Base-by-base conservation (phyloP, 2,329 filamentous ascomycete species). In the Fusarium cicatricum region DNA sequence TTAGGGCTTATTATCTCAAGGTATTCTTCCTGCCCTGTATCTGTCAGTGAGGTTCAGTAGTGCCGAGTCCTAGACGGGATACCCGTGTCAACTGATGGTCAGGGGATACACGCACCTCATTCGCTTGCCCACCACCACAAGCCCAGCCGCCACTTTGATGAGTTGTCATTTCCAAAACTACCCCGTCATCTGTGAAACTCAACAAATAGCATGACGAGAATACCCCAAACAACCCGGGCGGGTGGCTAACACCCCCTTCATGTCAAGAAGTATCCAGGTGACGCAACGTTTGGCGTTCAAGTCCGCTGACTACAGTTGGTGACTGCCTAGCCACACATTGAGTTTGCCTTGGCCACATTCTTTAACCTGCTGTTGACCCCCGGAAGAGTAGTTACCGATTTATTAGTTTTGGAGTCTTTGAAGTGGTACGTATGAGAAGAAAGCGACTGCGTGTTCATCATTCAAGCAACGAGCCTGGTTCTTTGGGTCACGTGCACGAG, bases 231-330 rank as follows among this genome's bases (percentile, higher is more conserved):
- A 36, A 40, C 39, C 54, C 44, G 41, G 48, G 53, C 53, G 50
- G 58, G 44, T 44, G 21, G 34, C 33, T 44, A 49, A 31, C 38
- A 26, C n/a, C 15, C 11, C 55, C 56, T 63, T 50, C 42, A 26
- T 42, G 21, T 26, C 9, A 14, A 15, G 17, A 26, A 21, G 40
- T 40, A 26, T 52, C 40, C 59, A 60, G 63, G 59, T 62, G 59
- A 62, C 45, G 55, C 50, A 62, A 52, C 21, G 16, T 26, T 26
- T 43, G 29, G 42, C 52, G 23, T 12, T 14, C 26, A 14, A 31
- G 36, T 49, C 59, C 50, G 59, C 50, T 62, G 59, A 62, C 55
- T 23, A 36, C 34, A 49, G 42, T 60, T 57, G 55, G 57, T 62
- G 59, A 57, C 51, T 38, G 15, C 7, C 55, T 40, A 49, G 59